Evolutionary conservation across 176 grass and related monocot genomes (phyloP).

Genomic region (Calamus simplicifolius): DNA sequence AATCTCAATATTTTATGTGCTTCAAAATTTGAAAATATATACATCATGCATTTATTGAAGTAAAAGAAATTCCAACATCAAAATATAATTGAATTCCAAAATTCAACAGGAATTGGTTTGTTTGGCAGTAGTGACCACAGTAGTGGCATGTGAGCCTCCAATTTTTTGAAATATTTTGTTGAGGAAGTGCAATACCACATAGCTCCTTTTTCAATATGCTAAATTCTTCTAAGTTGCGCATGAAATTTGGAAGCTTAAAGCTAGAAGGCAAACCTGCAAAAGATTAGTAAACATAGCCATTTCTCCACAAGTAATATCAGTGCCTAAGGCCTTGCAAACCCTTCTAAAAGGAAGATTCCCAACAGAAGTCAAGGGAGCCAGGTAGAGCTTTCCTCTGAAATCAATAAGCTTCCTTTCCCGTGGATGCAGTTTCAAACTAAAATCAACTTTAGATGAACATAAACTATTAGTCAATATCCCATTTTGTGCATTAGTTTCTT

Average conservation of each 20-base stretch:
- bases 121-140: too few relatives aligned
- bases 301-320: slow-evolving; percentile 95
- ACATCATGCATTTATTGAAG: too few relatives aligned
- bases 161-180: not conserved
- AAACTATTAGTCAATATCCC: slow-evolving; percentile 23
- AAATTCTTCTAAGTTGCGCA: too few relatives aligned
- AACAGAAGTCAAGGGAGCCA: slow-evolving; percentile 83
- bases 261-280: slow-evolving; percentile 56
- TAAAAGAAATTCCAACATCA: too few relatives aligned
- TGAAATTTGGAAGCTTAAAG: too few relatives aligned
- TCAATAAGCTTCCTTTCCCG: slow-evolving; percentile 86
- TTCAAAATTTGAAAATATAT: too few relatives aligned
- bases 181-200: not conserved
- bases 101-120: too few relatives aligned
- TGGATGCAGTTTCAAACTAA: slow-evolving; percentile 39
- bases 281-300: slow-evolving; percentile 99
- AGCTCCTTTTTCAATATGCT: too few relatives aligned
- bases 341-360: slow-evolving; percentile 94
- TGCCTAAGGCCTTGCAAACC: slow-evolving; percentile 80
- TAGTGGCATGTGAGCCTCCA: too few relatives aligned
- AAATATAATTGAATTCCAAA: too few relatives aligned
- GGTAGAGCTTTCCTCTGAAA: slow-evolving; percentile 83
- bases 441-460: slow-evolving; percentile 43
- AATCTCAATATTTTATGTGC: too few relatives aligned
- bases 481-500: slow-evolving; percentile 41